Evolutionary conservation across 306 rosid genomes (phyloP), one percentile per base, ranked within the genome.

Genomic region (Sicyos baderoa): DNA sequence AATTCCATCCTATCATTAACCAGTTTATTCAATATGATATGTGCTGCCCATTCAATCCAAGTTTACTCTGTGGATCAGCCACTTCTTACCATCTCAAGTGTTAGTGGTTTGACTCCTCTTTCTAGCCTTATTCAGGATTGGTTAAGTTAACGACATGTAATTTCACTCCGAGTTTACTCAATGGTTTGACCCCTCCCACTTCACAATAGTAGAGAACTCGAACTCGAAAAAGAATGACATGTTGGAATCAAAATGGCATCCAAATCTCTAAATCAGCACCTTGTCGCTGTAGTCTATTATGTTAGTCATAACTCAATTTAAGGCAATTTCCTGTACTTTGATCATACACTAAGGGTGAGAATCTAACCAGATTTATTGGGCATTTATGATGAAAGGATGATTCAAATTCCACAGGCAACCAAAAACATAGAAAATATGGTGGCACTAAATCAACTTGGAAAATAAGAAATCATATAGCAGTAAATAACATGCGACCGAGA

Each of bases 401-500:
- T 56, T 56, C 15, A 54, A 54, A 54, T 54, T 22, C 54, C 72
- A 68, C 63, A 53, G 17, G 44, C 44, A 21, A n/a, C n/a, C n/a
- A 18, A 22, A 22, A 48, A 22, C 45, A 47, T 11, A 18, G 52
- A 21, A 56, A 54, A 8, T 63, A 27, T 65, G 74, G 71, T 61
- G 51, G 51, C 71, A 14, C 11, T 21, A 10, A 9, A 40, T 58
- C 67, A 68, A 44, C 13, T 44, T 9, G 44, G 17, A 56, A 71
- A 51, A 6, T 5, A 37, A 1, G n/a, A 53, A 15, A 56, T 4
- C 27, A 57, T 4, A 23, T 14, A 72, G 50, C 37, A 42, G 40
- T n/a, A 72, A 60, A 42, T 18, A 44, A 59, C 49, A 17, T 16
- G 64, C 17, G 68, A 55, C 76, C 63, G 70, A 71, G 79, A 77